A percentile compares a stretch with the other conserved stretches of the same genome.
phyloP scores from a whole-genome alignment of 2,329 filamentous ascomycete species.

The Pyricularia sp. region DNA sequence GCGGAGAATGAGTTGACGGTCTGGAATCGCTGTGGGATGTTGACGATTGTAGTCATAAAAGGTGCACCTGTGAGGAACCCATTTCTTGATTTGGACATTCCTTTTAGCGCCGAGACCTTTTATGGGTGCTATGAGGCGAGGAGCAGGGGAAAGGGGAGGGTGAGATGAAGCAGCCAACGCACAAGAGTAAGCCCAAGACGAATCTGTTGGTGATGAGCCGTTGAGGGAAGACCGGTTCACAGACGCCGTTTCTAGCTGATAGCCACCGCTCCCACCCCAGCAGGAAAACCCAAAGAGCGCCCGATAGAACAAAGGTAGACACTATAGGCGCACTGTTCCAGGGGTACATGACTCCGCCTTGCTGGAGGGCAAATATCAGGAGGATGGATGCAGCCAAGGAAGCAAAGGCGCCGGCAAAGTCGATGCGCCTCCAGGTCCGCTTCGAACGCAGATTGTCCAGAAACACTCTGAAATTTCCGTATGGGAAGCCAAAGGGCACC shows the following conservation, averaged over 20 bases:
- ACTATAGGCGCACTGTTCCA: conserved; percentile 28
- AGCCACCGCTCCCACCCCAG: conserved; percentile 16
- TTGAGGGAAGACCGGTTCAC: conserved; percentile 22
- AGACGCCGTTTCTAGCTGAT: conserved; percentile 6
- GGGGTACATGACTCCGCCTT: conserved; percentile 26
- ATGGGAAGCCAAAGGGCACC: conserved; percentile 15
- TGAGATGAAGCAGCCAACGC: background rate
- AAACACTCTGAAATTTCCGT: background rate
- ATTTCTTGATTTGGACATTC: conserved; percentile 10
- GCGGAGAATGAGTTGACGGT: conserved; percentile 25
- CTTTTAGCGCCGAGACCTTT: background rate
- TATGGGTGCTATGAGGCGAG: background rate
- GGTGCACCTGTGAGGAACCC: conserved; percentile 19
- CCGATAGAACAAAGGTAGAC: conserved; percentile 13
- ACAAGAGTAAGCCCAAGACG: conserved; percentile 16
- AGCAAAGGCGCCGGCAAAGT: conserved; percentile 19
- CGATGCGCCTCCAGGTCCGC: conserved; percentile 12
- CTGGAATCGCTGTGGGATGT: conserved; percentile 27
- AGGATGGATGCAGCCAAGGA: conserved; percentile 27
- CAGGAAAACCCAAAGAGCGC: conserved; percentile 14
- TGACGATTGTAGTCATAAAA: conserved; percentile 21
- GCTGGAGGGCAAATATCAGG: conserved; percentile 31
- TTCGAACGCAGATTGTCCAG: background rate
- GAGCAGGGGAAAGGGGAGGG: background rate
- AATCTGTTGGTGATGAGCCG: conserved; percentile 18